Evolutionary conservation across 176 grass and related monocot species (phyloP).

Genomic region (Eragrostis nindensis): DNA sequence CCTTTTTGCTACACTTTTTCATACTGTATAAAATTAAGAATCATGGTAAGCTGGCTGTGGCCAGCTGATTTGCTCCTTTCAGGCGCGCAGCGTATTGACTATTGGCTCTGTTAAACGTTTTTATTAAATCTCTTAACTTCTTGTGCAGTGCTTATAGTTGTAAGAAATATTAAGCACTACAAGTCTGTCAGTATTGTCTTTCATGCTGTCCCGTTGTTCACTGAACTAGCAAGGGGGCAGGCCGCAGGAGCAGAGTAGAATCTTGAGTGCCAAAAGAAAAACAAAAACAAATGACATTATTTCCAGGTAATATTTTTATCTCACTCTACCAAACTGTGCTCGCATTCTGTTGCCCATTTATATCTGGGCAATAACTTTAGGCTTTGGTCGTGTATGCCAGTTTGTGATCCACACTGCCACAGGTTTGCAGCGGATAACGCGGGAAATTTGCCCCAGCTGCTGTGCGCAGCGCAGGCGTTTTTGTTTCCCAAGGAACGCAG

Average conservation of each 20-base stretch:
- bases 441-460: constrained; percentile 17
- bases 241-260: not conserved
- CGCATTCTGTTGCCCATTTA: not conserved
- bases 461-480: constrained; percentile 4
- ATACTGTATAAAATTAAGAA: not conserved
- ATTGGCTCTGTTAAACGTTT: not conserved
- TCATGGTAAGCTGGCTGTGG: not conserved
- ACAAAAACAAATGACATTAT: not conserved
- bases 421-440: constrained; percentile 22
- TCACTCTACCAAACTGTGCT: not conserved
- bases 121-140: not conserved
- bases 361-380: not conserved
- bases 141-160: not conserved
- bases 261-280: not conserved
- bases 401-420: not conserved
- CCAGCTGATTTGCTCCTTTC: not conserved
- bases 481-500: constrained; percentile 30
- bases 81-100: not conserved
- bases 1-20: not conserved
- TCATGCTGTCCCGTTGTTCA: not conserved
- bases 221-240: not conserved
- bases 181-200: not conserved
- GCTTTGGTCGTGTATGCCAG: not conserved
- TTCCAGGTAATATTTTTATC: not conserved
- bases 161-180: not conserved